Evolutionary conservation across 106 monocot genomes (phyloP), one percentile per base, ranked within the genome.

Genomic region (Apostasia ramifera): DNA sequence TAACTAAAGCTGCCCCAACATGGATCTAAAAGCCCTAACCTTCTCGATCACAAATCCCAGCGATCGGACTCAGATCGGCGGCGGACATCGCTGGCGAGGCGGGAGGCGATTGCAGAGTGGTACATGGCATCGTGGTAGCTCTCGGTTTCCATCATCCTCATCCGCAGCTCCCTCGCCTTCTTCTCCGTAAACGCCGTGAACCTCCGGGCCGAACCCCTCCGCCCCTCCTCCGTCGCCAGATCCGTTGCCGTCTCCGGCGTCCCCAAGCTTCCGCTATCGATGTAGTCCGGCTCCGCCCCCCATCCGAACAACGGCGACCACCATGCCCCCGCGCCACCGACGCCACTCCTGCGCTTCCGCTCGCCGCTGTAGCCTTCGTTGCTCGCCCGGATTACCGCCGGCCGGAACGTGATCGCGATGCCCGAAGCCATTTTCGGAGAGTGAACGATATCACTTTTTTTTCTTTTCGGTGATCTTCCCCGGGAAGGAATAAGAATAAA

Each of bases 121-220:
- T 94, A 94, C 94, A 94, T 94, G 72, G 58, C 82, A 47, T 94
- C 90, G 59, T 94, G 94, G 79, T 85, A 94, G 57, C 40, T 84
- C 78, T 83, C 87, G 61, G 69, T 77, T 80, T 94, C 91, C 74
- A 71, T 53, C 69, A 75, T 87, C 80, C 60, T 73, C 81, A 77
- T 81, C 67, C 94, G 78, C 53, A 94, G 79, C 81, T 81, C 76
- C 72, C 74, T 82, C 49, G 94, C 94, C 77, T 94, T 94, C 77
- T 90, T 87, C 78, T 94, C 94, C n/a, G 94, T 90, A 51, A 92
- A 77, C 47, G 43, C 62, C 56, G 56, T 65, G 53, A 57, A 82
- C 54, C 70, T 71, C 79, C 73, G n/a, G 38, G 41, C 26, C 45
- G 64, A 53, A 41, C 39, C 45, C 45, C 49, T 47, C 62, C 9